Evolutionary conservation across 495 filamentous ascomycete genomes (phyloP).

Genomic region (Pyrenopolyporus hunteri): DNA sequence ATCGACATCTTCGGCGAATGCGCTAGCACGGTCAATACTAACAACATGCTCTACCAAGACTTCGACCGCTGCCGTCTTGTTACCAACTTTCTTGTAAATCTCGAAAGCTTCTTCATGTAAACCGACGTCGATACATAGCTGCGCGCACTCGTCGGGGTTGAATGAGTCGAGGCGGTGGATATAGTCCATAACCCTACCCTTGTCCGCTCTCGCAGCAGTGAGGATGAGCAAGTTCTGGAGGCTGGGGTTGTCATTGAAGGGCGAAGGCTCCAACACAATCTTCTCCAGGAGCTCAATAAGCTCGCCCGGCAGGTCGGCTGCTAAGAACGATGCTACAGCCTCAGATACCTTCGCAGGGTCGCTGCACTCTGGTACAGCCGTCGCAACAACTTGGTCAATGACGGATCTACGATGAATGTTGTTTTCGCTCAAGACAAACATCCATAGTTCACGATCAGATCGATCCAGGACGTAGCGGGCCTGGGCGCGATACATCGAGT

Average conservation of each 20-base stretch:
- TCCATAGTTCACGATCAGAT: constrained; percentile 89
- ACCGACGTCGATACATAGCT: constrained; percentile 91
- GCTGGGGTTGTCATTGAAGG: constrained; percentile 95
- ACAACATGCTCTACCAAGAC: constrained; percentile 97
- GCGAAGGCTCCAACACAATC: constrained; percentile 96
- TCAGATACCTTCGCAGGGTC: constrained; percentile 96
- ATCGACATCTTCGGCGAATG: constrained; percentile 95
- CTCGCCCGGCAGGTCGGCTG: constrained; percentile 87
- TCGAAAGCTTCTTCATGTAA: constrained; percentile 98
- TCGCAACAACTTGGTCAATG: constrained; percentile 95
- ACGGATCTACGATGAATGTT: constrained; percentile 92
- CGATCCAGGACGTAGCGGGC: constrained; percentile 93
- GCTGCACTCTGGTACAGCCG: constrained; percentile 90
- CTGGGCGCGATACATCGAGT: constrained; percentile 97
- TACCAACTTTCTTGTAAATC: constrained; percentile 96
- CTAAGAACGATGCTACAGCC: constrained; percentile 91
- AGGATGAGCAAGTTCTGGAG: constrained; percentile 97
- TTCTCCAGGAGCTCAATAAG: constrained; percentile 98
- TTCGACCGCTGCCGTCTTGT: constrained; percentile 82
- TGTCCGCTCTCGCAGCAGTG: constrained; percentile 96
- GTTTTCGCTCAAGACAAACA: constrained; percentile 91
- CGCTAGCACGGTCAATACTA: constrained; percentile 96
- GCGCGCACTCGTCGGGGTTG: constrained; percentile 88
- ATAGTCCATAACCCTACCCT: constrained; percentile 94
- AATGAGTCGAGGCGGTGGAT: constrained; percentile 90